Conservation (phyloP, 2,329 filamentous ascomycete species). For the Lasiodiplodia theobromae region DNA sequence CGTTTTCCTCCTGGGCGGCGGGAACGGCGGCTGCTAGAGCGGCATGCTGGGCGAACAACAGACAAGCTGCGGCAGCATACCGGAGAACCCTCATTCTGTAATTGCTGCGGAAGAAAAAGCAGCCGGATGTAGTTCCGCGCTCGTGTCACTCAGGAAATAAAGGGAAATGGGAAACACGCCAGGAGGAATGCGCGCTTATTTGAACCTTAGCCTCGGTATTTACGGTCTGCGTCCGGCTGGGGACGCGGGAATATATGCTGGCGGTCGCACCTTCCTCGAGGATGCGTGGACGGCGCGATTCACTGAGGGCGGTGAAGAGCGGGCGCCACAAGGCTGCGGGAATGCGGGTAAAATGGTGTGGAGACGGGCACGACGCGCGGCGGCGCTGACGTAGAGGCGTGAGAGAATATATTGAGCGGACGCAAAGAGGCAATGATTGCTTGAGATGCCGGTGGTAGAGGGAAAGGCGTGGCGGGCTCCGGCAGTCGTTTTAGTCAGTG, state of each 20-base stretch:
- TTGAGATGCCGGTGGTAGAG: neutral
- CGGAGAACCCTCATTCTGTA: constrained; percentile 8
- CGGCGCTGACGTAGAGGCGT: constrained; percentile 6
- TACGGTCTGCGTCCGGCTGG: neutral
- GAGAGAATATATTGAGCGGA: constrained; percentile 16
- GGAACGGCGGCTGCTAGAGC: constrained; percentile 5
- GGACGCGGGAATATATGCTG: constrained; percentile 6
- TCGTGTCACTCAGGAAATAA: neutral
- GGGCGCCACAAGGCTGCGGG: neutral
- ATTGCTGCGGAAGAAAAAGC: neutral
- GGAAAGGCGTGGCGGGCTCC: neutral
- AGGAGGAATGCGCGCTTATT: neutral
- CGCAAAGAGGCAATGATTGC: neutral
- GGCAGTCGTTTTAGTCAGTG: neutral
- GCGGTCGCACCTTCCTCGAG: neutral
- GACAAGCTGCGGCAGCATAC: constrained; percentile 18
- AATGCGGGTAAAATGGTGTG: constrained; percentile 11
- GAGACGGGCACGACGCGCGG: constrained; percentile 14
- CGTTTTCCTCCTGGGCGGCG: neutral
- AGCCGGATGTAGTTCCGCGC: neutral
- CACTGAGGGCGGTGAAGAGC: constrained; percentile 6
- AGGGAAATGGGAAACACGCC: neutral
- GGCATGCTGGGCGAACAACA: constrained; percentile 4
- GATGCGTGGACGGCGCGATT: neutral
- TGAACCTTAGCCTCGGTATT: neutral